Conservation (phyloP, 495 filamentous ascomycete genomes). For the Penicillium robsamsonii region DNA sequence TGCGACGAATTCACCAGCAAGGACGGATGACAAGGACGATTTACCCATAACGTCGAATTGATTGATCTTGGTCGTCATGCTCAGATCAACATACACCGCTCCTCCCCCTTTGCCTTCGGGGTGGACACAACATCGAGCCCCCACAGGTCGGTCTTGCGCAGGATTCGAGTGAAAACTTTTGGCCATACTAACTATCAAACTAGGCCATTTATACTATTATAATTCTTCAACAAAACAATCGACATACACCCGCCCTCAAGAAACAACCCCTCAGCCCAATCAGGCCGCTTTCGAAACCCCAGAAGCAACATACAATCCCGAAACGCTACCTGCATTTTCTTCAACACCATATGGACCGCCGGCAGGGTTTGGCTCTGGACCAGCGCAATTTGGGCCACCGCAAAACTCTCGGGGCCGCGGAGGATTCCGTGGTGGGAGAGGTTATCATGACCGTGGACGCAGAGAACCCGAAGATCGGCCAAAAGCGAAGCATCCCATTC, state of each 20-base stretch:
- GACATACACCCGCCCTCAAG: conserved; percentile 72
- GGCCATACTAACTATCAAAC: conserved; percentile 11
- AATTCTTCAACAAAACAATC: conserved; percentile 83
- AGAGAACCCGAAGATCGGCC: conserved; percentile 74
- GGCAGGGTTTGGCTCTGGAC: conserved; percentile 23
- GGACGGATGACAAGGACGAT: background rate
- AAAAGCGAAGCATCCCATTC: conserved; percentile 73
- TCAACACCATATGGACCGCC: conserved; percentile 43
- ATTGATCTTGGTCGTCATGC: conserved; percentile 25
- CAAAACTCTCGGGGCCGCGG: conserved; percentile 35
- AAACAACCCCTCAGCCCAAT: conserved; percentile 30
- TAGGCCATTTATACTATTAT: conserved; percentile 86
- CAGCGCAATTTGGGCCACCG: conserved; percentile 15
- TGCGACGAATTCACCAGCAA: conserved; percentile 19
- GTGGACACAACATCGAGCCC: conserved; percentile 92
- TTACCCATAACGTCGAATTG: background rate
- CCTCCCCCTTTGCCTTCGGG: conserved; percentile 67
- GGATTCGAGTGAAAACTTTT: conserved; percentile 10
- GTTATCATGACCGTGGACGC: conserved; percentile 51
- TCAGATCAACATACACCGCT: conserved; percentile 44
- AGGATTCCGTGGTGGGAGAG: conserved; percentile 48
- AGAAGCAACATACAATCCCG: conserved; percentile 31
- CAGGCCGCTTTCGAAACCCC: conserved; percentile 21
- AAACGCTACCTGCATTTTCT: conserved; percentile 42
- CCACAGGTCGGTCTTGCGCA: conserved; percentile 56